Evolutionary conservation across 2,329 filamentous ascomycete genomes (phyloP).

Genomic region (Corniculantispora saksenae): DNA sequence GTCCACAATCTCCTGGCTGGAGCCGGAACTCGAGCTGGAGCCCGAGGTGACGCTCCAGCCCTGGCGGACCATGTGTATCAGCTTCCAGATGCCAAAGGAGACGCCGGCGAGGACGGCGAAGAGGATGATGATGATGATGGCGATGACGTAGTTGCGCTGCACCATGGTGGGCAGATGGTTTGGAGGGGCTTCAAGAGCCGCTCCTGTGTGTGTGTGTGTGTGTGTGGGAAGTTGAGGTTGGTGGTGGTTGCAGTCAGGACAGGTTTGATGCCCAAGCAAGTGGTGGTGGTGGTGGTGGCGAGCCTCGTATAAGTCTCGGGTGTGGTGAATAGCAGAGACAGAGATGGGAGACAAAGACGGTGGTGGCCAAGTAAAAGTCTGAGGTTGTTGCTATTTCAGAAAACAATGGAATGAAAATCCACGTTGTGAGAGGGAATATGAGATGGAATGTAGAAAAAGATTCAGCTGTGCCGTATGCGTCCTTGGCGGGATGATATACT

Average conservation of each 20-base stretch:
- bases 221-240: slow-evolving; percentile 12
- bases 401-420: neutral
- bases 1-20: slow-evolving; percentile 29
- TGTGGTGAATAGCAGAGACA: neutral
- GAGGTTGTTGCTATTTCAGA: too few relatives aligned
- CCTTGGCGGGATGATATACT: slow-evolving; percentile 12
- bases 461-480: neutral
- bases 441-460: slow-evolving; percentile 7
- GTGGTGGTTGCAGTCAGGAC: too few relatives aligned
- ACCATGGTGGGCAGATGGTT: slow-evolving; percentile 48
- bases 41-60: slow-evolving; percentile 42
- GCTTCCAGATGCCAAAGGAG: slow-evolving; percentile 63
- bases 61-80: slow-evolving; percentile 54
- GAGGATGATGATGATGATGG: slow-evolving; percentile 67
- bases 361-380: too few relatives aligned
- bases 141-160: slow-evolving; percentile 68
- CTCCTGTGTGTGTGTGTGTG: slow-evolving; percentile 6
- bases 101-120: slow-evolving; percentile 63
- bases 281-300: neutral
- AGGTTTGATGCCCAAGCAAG: slow-evolving; percentile 11
- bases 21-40: slow-evolving; percentile 31
- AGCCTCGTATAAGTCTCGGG: neutral
- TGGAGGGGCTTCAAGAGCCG: too few relatives aligned
- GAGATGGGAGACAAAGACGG: too few relatives aligned
- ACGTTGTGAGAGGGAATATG: neutral